Evolutionary conservation across 129 eudicot genomes (phyloP).

Genomic region (Centella asiatica): DNA sequence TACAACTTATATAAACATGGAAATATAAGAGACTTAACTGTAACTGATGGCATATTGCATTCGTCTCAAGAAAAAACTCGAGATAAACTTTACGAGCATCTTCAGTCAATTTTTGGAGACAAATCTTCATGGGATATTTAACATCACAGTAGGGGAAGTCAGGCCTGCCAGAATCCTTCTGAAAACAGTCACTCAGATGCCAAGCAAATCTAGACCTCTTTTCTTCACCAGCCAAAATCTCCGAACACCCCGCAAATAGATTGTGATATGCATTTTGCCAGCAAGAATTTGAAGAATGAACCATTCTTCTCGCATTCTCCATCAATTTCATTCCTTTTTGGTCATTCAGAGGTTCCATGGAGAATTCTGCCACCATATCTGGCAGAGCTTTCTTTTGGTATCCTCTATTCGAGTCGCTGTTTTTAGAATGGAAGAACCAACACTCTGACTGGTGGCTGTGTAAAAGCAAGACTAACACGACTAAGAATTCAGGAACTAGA

Average conservation of each 20-base stretch:
- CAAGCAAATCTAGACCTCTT: conserved; percentile 57
- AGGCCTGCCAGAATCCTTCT: conserved; percentile 57
- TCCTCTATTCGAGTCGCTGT: background rate
- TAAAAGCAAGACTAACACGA: conserved; percentile 31
- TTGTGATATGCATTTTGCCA: conserved; percentile 63
- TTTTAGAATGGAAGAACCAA: conserved; percentile 38
- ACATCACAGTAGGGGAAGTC: conserved; percentile 54
- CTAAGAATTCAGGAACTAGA: background rate
- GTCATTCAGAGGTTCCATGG: conserved; percentile 48
- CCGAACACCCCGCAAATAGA: conserved; percentile 65
- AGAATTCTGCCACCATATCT: conserved; percentile 45
- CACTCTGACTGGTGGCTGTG: conserved; percentile 24
- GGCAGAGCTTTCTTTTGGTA: background rate
- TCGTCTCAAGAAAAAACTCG: conserved; percentile 67
- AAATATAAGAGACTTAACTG: conserved; percentile 33
- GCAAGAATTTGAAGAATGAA: conserved; percentile 45
- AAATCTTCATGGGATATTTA: conserved; percentile 40
- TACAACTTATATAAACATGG: background rate
- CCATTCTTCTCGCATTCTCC: conserved; percentile 45
- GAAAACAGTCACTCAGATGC: conserved; percentile 79
- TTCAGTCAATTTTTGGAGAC: conserved; percentile 38
- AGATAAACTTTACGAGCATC: conserved; percentile 50
- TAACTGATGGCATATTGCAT: conserved; percentile 72
- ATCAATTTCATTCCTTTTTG: conserved; percentile 37
- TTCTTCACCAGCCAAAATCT: conserved; percentile 65